phyloP scores from a whole-genome alignment of 73 alveolate genomes.

The Paramecium octaurelia region DNA sequence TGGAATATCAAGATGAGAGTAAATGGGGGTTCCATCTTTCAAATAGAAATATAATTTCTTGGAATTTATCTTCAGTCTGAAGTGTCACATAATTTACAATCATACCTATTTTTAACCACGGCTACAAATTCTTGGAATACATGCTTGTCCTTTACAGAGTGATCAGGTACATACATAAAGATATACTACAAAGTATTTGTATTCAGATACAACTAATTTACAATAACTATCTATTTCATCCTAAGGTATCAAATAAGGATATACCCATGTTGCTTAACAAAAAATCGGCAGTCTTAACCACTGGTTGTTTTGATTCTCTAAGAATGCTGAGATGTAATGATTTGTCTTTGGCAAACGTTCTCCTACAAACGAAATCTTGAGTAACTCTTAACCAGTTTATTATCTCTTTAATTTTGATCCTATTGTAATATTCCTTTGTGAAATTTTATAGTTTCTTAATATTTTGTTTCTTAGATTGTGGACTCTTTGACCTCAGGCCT shows the following conservation, averaged over 20 bases:
- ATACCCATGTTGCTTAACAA: neutral
- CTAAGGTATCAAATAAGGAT: neutral
- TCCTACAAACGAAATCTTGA: neutral
- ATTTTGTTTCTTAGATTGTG: neutral
- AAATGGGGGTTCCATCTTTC: constrained; percentile 33
- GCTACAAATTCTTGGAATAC: neutral
- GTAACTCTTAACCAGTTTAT: neutral
- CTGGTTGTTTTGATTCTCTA: neutral
- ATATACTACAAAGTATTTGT: neutral
- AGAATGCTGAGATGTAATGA: neutral
- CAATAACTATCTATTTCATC: neutral
- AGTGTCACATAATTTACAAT: neutral
- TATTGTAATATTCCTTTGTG: neutral
- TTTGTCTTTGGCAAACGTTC: neutral
- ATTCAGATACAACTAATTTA: neutral
- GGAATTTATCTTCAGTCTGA: neutral
- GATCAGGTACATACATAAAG: constrained; percentile 28
- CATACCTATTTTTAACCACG: neutral
- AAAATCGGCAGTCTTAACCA: neutral
- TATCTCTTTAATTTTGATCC: neutral
- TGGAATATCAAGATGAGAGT: constrained; percentile 33
- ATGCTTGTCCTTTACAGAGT: neutral
- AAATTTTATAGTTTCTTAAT: neutral
- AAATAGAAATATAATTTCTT: constrained; percentile 13
- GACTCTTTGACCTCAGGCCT: neutral